Percentiles rank a stretch among this genome's conserved stretches.
phyloP scores from a whole-genome alignment of 2,329 filamentous ascomycete genomes.

The Myriosclerotinia scirpicola region DNA sequence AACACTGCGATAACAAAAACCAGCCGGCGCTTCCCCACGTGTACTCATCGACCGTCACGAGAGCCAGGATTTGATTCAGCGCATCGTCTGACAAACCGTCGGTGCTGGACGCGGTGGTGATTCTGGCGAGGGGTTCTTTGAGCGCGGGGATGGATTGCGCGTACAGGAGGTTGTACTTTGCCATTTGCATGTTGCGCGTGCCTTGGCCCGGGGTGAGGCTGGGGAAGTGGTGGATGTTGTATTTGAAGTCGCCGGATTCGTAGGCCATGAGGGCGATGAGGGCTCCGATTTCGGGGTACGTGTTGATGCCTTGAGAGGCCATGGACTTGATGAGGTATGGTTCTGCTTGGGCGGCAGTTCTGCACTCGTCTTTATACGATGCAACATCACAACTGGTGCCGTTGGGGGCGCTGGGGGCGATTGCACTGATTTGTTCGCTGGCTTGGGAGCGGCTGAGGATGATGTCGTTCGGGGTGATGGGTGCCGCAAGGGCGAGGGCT shows the following conservation, averaged over 20 bases:
- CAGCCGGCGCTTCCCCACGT: slow-evolving; percentile 61
- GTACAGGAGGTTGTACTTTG: slow-evolving; percentile 55
- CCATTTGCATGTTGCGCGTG: slow-evolving; percentile 64
- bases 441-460: neutral
- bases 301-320: slow-evolving; percentile 51
- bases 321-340: slow-evolving; percentile 53
- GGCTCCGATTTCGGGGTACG: slow-evolving; percentile 50
- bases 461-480: neutral
- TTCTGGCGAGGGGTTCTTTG: slow-evolving; percentile 38
- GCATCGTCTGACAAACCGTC: slow-evolving; percentile 41
- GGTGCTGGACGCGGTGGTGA: slow-evolving; percentile 38
- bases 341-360: slow-evolving; percentile 52
- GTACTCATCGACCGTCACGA: slow-evolving; percentile 52
- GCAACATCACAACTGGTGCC: slow-evolving; percentile 49
- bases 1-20: slow-evolving; percentile 59
- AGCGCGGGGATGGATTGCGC: slow-evolving; percentile 50
- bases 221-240: slow-evolving; percentile 57
- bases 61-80: slow-evolving; percentile 47
- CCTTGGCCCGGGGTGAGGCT: slow-evolving; percentile 55
- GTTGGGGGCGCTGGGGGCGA: slow-evolving; percentile 50
- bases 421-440: slow-evolving; percentile 31
- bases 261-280: slow-evolving; percentile 60
- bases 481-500: neutral
- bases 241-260: slow-evolving; percentile 62
- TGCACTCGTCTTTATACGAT: slow-evolving; percentile 51